These are phyloP conservation scores for Stipa capillata DNA, from an alignment of 176 grass and related monocot species.

Conservation along the genomic window DNA sequence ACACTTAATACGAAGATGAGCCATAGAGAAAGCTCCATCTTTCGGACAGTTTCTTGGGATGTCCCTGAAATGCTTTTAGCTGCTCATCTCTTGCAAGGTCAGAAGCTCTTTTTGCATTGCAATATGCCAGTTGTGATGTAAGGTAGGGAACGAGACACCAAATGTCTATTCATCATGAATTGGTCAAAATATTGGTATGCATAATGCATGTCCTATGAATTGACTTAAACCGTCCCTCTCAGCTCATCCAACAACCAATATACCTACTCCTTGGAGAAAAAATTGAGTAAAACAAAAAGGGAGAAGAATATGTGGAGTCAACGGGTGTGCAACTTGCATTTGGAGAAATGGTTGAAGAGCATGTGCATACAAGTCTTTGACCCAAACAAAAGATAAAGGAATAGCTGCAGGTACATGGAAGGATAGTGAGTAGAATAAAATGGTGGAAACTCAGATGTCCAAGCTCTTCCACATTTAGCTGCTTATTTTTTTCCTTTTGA, in stretches of 20 bases:
- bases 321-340: conserved; percentile 18
- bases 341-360: background rate
- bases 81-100: conserved; percentile 16
- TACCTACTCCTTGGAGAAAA: background rate
- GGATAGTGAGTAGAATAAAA: background rate
- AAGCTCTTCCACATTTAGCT: background rate
- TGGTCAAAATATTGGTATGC: conserved; percentile 18
- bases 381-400: background rate
- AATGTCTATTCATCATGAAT: conserved; percentile 17
- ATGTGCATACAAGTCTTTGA: conserved; percentile 7
- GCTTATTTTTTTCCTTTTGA: background rate
- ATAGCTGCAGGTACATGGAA: background rate
- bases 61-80: conserved; percentile 12
- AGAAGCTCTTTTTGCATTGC: background rate
- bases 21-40: conserved; percentile 30
- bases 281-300: background rate
- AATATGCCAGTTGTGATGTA: conserved; percentile 8
- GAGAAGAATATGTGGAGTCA: conserved; percentile 2
- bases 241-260: background rate
- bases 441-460: background rate
- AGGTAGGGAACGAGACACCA: background rate
- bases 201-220: conserved; percentile 4
- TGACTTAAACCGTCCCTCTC: background rate
- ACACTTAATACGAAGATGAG: conserved; percentile 13
- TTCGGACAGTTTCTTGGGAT: conserved; percentile 12